Evolutionary conservation across 148 eudicot species (phyloP), one percentile per base, ranked within the genome.

Genomic region (Rhododendron simsii): DNA sequence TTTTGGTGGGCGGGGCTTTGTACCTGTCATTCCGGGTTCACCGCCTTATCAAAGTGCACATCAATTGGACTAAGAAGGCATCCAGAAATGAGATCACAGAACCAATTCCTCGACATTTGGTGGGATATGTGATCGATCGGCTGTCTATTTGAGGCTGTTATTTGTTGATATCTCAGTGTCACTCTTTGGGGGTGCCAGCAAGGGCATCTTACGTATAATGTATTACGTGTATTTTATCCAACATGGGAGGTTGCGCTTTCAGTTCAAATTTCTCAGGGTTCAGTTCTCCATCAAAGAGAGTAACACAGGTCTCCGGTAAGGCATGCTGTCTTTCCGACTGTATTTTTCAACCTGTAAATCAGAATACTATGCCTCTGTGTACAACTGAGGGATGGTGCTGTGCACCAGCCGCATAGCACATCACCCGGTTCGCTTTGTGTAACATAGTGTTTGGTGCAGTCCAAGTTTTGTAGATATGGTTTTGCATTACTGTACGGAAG

Each of bases 1-100:
- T 39, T 95, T 95, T 81, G 98, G 98, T 12, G 98, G 98, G 20
- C 92, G 98, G 82, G 98, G 98, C 41, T 95, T 95, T 80, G 96
- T 92, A 5, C 98, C 95, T 15, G 92, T 88, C 65, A 80, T 93
- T 78, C 98, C 98, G n/a, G 94, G 95, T 80, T 92, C 98, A 15
- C 98, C 98, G 4, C 89, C 85, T 4, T 96, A 95, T 51, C 91
- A 85, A 73, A 91, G 90, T 61, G 84, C 83, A 61, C 91, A 63
- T 78, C 81, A 82, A 73, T 51, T 67, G 84, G 74, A 82, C 5
- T 55, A 55, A 80, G 67, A 69, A 28, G 63, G 10, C 53, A 30
- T 16, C n/a, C 77, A 84, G 71, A 45, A 35, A 51, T 45, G 81
- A 23, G 28, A 75, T n/a, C 8, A 37, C 10, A 67, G 16, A 13